Percentiles rank a stretch among this genome's conserved stretches.
Conservation (phyloP, 106 monocot species). For the Dendrobium officinale region DNA sequence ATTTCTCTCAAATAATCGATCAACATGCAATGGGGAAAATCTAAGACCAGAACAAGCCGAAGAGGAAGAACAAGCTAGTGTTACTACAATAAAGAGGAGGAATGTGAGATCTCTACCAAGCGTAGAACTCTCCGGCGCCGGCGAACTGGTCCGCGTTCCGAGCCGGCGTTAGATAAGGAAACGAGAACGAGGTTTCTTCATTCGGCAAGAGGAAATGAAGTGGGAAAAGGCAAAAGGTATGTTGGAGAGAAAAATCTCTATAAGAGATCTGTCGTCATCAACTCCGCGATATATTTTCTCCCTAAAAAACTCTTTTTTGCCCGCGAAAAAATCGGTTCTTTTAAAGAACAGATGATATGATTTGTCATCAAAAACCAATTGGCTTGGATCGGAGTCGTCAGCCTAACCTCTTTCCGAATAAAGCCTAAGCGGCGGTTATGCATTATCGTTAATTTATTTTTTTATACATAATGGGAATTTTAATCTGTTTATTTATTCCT, state of each 20-base stretch:
- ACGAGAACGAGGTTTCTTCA: background rate
- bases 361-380: background rate
- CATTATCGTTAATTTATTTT: background rate
- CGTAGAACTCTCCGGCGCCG: slow-evolving; percentile 4
- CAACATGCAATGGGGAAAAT: too few species aligned
- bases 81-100: background rate
- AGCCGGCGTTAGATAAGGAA: background rate
- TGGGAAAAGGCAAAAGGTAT: slow-evolving; percentile 48
- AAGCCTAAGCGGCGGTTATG: background rate
- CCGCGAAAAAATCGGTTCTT: too few species aligned
- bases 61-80: background rate
- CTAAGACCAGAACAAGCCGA: background rate
- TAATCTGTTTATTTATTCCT: too few species aligned
- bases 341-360: too few species aligned
- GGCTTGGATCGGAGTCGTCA: background rate
- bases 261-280: slow-evolving; percentile 44
- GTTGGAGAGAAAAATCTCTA: slow-evolving; percentile 60
- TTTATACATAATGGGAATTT: too few species aligned
- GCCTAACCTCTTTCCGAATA: slow-evolving; percentile 1
- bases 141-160: background rate
- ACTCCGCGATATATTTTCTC: slow-evolving; percentile 1
- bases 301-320: background rate
- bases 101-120: background rate
- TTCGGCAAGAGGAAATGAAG: slow-evolving; percentile 20
- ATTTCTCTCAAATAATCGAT: background rate